phyloP scores from a whole-genome alignment of 176 grass and related monocot genomes.

The Rhynchospora breviuscula region DNA sequence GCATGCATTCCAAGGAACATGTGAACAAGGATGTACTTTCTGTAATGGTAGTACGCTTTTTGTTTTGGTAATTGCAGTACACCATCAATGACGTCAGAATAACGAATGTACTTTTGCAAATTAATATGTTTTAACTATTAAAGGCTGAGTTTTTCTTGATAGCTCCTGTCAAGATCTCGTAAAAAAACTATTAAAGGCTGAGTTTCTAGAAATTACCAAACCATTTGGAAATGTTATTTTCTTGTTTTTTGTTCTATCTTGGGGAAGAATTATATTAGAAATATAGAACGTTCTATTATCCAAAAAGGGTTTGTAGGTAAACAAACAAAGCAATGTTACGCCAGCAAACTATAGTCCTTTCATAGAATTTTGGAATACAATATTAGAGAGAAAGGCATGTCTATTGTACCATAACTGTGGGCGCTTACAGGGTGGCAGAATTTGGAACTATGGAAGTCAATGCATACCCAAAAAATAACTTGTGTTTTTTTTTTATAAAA shows the following conservation, averaged over 20 bases:
- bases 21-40: not conserved
- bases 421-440: not conserved
- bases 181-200: not conserved
- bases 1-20: no score
- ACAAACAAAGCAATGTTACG: not conserved
- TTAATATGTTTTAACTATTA: not conserved
- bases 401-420: not conserved
- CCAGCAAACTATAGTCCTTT: not conserved
- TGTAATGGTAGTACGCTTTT: not conserved
- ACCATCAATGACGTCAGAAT: not conserved
- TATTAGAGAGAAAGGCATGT: not conserved
- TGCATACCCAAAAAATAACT: no score
- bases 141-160: not conserved
- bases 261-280: not conserved
- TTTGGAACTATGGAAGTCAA: no score
- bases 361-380: not conserved
- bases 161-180: no score
- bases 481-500: no score
- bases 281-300: not conserved
- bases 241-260: not conserved
- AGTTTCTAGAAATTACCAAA: not conserved
- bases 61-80: not conserved
- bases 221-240: not conserved
- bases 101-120: not conserved
- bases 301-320: not conserved